Conservation (phyloP, 768 basidiomycete species). For the Boletellus ananas region DNA sequence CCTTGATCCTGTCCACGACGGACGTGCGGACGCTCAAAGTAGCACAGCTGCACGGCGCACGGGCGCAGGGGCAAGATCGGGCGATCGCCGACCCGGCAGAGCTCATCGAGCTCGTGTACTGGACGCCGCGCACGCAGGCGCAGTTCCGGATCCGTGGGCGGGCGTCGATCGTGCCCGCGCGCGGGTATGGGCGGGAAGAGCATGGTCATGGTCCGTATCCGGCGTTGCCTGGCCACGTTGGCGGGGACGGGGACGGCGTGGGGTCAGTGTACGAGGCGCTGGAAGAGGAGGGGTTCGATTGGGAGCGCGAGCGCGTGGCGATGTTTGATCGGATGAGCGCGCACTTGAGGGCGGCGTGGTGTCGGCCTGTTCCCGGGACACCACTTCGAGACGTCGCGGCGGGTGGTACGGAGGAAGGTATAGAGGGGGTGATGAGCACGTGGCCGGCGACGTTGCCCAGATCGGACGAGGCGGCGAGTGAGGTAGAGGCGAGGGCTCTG, state of each 20-base stretch:
- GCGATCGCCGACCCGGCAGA: no score
- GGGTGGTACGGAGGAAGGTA: slow-evolving; percentile 41
- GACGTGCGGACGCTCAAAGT: slow-evolving; percentile 73
- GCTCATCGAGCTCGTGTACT: slow-evolving; percentile 65
- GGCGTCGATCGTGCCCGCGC: slow-evolving; percentile 53
- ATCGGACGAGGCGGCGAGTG: slow-evolving; percentile 41
- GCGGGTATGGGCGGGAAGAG: slow-evolving; percentile 32
- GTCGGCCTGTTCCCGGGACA: slow-evolving; percentile 62
- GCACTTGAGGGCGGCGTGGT: slow-evolving; percentile 70
- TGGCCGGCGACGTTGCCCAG: slow-evolving; percentile 60
- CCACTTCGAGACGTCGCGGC: slow-evolving; percentile 33
- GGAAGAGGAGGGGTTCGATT: slow-evolving; percentile 37
- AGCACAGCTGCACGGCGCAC: slow-evolving; percentile 46
- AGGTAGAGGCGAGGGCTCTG: slow-evolving; percentile 44
- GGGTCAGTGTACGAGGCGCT: slow-evolving; percentile 28
- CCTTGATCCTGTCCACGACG: slow-evolving; percentile 64
- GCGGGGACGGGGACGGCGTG: no score
- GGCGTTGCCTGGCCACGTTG: slow-evolving; percentile 4
- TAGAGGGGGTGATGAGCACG: slow-evolving; percentile 31
- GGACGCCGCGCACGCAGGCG: slow-evolving; percentile 60
- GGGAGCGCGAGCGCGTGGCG: slow-evolving; percentile 62
- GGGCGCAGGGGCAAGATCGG: not conserved
- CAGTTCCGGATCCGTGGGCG: slow-evolving; percentile 71
- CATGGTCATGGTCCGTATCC: slow-evolving; percentile 7
- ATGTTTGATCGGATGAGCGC: slow-evolving; percentile 58